Evolutionary conservation across 2,329 filamentous ascomycete species (phyloP).

Genomic region (Coniella vitis): DNA sequence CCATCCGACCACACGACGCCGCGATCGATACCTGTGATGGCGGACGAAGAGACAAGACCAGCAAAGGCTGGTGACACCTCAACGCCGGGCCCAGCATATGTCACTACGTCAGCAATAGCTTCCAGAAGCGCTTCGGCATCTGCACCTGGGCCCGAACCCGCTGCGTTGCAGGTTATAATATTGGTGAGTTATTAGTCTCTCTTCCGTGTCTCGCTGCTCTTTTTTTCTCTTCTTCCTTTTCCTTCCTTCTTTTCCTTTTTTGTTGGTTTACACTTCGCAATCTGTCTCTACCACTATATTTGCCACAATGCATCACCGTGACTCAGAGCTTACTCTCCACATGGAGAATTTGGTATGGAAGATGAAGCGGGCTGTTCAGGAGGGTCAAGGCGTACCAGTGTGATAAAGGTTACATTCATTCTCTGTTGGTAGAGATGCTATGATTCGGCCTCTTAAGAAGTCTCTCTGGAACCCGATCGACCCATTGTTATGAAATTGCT

Average conservation of each 20-base stretch:
- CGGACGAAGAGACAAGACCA: conserved; percentile 10
- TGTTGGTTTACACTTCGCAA: not conserved
- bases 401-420: too few relatives aligned
- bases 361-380: too few relatives aligned
- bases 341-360: too few relatives aligned
- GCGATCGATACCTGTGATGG: conserved; percentile 10
- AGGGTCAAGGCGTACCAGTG: too few relatives aligned
- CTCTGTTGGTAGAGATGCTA: too few relatives aligned
- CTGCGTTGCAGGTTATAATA: conserved; percentile 65
- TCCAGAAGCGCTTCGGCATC: not conserved
- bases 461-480: too few relatives aligned
- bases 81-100: conserved; percentile 9
- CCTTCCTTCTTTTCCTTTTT: not conserved
- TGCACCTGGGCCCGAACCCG: not conserved
- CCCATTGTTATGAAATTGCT: too few relatives aligned
- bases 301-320: too few relatives aligned
- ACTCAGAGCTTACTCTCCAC: too few relatives aligned
- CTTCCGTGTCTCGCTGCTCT: conserved; percentile 8
- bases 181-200: conserved; percentile 48
- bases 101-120: conserved; percentile 1
- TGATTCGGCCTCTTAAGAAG: too few relatives aligned
- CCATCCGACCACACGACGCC: not conserved
- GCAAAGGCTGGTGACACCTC: conserved; percentile 10
- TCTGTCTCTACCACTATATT: too few relatives aligned
- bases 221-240: not conserved